Percentiles rank a stretch among this genome's conserved stretches.
These are phyloP conservation scores for Davidsoniella neocaledoniae DNA, from an alignment of 2,329 filamentous ascomycete genomes.

Conservation along the genomic window DNA sequence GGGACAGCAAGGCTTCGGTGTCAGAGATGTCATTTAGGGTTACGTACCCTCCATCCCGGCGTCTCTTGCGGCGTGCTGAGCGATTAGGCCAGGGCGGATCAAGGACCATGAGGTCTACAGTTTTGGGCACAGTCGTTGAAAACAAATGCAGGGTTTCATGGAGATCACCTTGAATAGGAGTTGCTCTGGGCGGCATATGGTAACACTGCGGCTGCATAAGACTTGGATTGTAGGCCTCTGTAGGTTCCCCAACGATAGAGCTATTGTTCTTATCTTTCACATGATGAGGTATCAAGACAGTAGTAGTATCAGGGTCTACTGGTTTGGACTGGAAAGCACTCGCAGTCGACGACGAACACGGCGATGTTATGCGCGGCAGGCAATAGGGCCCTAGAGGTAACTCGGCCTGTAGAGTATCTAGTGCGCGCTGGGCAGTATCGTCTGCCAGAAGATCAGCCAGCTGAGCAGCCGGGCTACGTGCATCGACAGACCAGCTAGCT, in stretches of 20 bases:
- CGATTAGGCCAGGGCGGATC: slow-evolving; percentile 74
- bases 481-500: neutral
- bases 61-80: slow-evolving; percentile 43
- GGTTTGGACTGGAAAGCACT: too few relatives aligned
- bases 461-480: slow-evolving; percentile 27
- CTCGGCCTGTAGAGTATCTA: slow-evolving; percentile 21
- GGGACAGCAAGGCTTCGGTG: slow-evolving; percentile 31
- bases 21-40: slow-evolving; percentile 30
- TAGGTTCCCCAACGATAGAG: too few relatives aligned
- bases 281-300: too few relatives aligned
- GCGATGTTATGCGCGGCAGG: slow-evolving; percentile 22
- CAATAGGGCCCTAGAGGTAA: slow-evolving; percentile 18
- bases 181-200: slow-evolving; percentile 25
- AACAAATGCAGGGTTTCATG: slow-evolving; percentile 25
- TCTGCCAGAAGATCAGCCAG: slow-evolving; percentile 37
- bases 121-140: slow-evolving; percentile 24
- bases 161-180: slow-evolving; percentile 33
- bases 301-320: too few relatives aligned
- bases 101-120: slow-evolving; percentile 52
- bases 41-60: slow-evolving; percentile 26
- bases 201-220: neutral
- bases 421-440: slow-evolving; percentile 28
- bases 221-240: slow-evolving; percentile 13
- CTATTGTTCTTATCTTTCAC: too few relatives aligned
- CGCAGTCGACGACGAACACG: neutral